Evolutionary conservation across 306 rosid species (phyloP).

Genomic region (Rosa rugosa): DNA sequence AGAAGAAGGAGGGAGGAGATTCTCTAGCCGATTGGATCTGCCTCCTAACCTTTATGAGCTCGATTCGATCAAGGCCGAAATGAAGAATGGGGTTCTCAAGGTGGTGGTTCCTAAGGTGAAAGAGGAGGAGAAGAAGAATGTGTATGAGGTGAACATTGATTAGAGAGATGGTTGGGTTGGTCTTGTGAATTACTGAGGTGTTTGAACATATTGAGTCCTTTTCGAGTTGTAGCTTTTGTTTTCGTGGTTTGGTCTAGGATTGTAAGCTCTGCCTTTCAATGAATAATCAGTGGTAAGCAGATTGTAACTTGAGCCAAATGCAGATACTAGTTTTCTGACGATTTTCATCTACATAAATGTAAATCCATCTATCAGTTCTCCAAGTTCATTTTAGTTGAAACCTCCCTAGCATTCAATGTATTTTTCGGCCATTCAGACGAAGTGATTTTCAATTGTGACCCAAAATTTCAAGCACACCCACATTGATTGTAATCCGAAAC

Average conservation of each 20-base stretch:
- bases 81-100: constrained; percentile 79
- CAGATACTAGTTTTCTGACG: neutral
- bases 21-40: constrained; percentile 56
- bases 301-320: neutral
- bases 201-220: neutral
- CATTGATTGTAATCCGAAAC: neutral
- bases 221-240: neutral
- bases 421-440: neutral
- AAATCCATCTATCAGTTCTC: neutral
- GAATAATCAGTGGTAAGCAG: neutral
- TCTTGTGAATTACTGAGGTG: neutral
- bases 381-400: neutral
- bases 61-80: constrained; percentile 68
- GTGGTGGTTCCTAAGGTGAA: constrained; percentile 54
- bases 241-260: neutral
- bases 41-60: constrained; percentile 51
- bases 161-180: neutral
- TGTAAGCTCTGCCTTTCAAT: neutral
- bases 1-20: constrained; percentile 38
- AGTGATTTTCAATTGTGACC: neutral
- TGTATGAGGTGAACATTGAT: constrained; percentile 38
- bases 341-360: neutral
- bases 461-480: neutral
- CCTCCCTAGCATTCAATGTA: neutral
- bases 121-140: constrained; percentile 58